phyloP scores from a whole-genome alignment of 202 grass and related monocot species.

The Panicum hallii region DNA sequence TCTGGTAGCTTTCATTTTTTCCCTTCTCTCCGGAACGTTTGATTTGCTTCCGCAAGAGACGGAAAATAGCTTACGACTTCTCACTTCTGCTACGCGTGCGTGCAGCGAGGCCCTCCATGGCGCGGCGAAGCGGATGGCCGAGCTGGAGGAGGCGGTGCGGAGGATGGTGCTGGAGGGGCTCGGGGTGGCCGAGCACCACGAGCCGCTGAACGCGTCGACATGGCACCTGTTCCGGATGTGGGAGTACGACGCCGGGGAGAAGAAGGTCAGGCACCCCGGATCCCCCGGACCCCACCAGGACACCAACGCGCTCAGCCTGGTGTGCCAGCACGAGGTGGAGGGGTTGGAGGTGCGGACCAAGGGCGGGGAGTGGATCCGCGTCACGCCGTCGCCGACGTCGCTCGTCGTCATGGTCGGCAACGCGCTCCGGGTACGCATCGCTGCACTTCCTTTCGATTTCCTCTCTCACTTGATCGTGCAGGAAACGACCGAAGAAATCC shows the following conservation, averaged over 20 bases:
- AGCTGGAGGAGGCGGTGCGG: slow-evolving; percentile 64
- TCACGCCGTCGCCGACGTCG: slow-evolving; percentile 53
- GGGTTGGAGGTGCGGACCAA: slow-evolving; percentile 67
- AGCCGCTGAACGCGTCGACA: slow-evolving; percentile 27
- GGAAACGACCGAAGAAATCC: neutral
- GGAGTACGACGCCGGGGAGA: slow-evolving; percentile 55
- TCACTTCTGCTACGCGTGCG: neutral
- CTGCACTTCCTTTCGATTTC: neutral
- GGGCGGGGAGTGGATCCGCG: slow-evolving; percentile 60
- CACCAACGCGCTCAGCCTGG: slow-evolving; percentile 62
- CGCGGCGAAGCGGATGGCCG: slow-evolving; percentile 35
- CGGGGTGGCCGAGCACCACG: slow-evolving; percentile 56
- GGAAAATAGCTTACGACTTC: neutral
- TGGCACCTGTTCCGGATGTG: slow-evolving; percentile 61
- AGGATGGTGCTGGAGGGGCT: slow-evolving; percentile 75
- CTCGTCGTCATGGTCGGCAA: slow-evolving; percentile 72
- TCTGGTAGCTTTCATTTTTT: slow-evolving; percentile 45
- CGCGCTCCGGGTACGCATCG: slow-evolving; percentile 56
- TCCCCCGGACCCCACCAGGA: slow-evolving; percentile 55
- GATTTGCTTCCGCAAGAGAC: too few species aligned
- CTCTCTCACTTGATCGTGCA: neutral
- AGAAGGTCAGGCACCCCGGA: slow-evolving; percentile 39
- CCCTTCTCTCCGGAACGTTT: too few species aligned
- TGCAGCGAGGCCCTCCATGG: slow-evolving; percentile 48
- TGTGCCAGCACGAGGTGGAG: slow-evolving; percentile 69